These are phyloP conservation scores for Cyberlindnera euphorbiiphila DNA, from an alignment of 805 yeast species.

Conservation along the genomic window DNA sequence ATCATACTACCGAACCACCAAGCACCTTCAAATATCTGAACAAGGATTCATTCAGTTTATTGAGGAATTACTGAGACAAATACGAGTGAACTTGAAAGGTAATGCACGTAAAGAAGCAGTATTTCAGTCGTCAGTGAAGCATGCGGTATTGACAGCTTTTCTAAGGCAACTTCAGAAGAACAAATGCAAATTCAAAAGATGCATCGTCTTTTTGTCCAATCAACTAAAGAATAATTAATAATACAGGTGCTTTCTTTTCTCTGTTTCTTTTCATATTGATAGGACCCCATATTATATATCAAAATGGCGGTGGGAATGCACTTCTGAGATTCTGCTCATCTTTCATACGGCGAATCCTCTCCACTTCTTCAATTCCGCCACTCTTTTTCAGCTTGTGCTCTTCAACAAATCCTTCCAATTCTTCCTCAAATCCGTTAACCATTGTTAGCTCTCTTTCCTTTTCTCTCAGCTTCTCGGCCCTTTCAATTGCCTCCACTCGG, in stretches of 20 bases:
- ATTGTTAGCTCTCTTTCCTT: constrained; percentile 58
- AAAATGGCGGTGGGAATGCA: constrained; percentile 36
- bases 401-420: constrained; percentile 78
- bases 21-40: neutral
- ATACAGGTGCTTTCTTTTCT: too few relatives aligned
- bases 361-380: constrained; percentile 89
- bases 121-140: neutral
- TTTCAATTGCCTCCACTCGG: constrained; percentile 82
- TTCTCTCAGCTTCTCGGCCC: constrained; percentile 77
- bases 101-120: neutral
- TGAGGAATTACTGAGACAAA: constrained; percentile 4
- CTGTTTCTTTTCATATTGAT: too few relatives aligned
- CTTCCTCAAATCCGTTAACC: constrained; percentile 73
- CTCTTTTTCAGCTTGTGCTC: constrained; percentile 71
- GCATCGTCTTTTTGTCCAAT: constrained; percentile 9
- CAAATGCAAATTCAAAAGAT: constrained; percentile 15
- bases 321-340: constrained; percentile 69
- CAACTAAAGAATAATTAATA: neutral
- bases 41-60: constrained; percentile 11
- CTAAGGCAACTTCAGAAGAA: constrained; percentile 9
- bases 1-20: constrained; percentile 16
- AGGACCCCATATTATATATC: too few relatives aligned
- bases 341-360: constrained; percentile 58
- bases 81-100: neutral
- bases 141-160: too few relatives aligned